Evolutionary conservation across 2,329 filamentous ascomycete species (phyloP).

Genomic region (Paraphaeosphaeria sporulosa): DNA sequence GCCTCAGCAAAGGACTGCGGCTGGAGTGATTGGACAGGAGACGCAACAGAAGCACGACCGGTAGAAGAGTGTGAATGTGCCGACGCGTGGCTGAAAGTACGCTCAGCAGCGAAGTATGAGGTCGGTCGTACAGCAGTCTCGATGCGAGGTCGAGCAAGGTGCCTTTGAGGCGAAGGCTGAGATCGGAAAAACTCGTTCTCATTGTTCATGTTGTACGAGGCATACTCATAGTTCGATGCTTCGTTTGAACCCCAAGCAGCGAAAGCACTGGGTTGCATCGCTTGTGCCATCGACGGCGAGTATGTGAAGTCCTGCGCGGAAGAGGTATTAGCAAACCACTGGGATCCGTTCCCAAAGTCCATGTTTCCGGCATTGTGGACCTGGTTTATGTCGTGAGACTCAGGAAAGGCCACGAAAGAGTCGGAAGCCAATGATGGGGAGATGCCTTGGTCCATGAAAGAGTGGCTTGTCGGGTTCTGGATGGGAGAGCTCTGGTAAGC

Average conservation of each 20-base stretch:
- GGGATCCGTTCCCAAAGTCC: conserved; percentile 40
- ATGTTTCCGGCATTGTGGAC: conserved; percentile 40
- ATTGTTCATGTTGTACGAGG: conserved; percentile 6
- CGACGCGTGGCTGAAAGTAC: conserved; percentile 7
- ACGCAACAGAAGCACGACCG: conserved; percentile 6
- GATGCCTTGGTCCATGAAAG: conserved; percentile 42
- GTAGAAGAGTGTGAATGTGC: conserved; percentile 4
- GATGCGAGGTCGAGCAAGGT: conserved; percentile 5
- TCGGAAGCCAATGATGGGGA: conserved; percentile 49
- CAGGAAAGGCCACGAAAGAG: conserved; percentile 42
- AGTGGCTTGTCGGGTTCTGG: conserved; percentile 39
- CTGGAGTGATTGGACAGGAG: background rate
- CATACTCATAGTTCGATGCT: background rate
- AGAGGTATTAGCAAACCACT: conserved; percentile 49
- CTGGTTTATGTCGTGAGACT: conserved; percentile 44
- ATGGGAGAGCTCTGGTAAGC: conserved; percentile 27
- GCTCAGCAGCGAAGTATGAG: conserved; percentile 6
- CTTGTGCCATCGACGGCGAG: conserved; percentile 17
- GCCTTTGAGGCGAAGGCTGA: conserved; percentile 3
- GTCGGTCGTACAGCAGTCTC: conserved; percentile 5
- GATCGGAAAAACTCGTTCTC: conserved; percentile 10
- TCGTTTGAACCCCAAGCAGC: conserved; percentile 4
- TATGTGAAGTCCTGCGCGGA: conserved; percentile 47
- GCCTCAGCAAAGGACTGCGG: conserved; percentile 1
- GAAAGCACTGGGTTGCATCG: conserved; percentile 5